A percentile compares a stretch with the other conserved stretches of the same genome.
These are phyloP conservation scores for Blastobotrys illinoisensis DNA, from an alignment of 1,139 yeast genomes.

Conservation along the genomic window DNA sequence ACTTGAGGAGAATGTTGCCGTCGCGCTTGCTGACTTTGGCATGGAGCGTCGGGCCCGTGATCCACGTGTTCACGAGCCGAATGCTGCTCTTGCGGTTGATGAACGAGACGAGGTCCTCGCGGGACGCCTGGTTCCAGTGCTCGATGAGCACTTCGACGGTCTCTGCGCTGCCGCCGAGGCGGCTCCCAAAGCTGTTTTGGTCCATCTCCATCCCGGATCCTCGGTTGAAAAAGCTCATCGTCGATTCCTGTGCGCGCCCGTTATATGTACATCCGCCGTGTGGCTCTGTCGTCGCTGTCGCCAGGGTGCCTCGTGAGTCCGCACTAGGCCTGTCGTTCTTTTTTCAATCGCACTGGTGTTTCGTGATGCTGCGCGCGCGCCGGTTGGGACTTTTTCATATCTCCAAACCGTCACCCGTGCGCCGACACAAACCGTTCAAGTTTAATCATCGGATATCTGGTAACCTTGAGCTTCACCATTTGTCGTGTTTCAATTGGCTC, in stretches of 20 bases:
- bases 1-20: constrained; percentile 36
- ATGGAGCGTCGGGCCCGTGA: constrained; percentile 33
- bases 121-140: constrained; percentile 72
- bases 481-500: too few species aligned
- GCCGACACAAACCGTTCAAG: too few species aligned
- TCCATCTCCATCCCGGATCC: background rate
- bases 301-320: background rate
- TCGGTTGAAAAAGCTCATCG: background rate
- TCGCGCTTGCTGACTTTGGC: background rate
- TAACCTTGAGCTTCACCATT: too few species aligned
- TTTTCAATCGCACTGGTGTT: background rate
- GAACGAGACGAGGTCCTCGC: constrained; percentile 63
- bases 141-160: constrained; percentile 52
- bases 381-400: background rate
- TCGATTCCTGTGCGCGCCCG: background rate
- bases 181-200: constrained; percentile 9
- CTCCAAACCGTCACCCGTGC: background rate
- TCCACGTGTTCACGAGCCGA: constrained; percentile 45
- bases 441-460: background rate
- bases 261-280: background rate
- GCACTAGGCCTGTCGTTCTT: background rate
- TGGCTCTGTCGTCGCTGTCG: background rate
- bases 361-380: background rate
- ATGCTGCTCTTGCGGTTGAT: constrained; percentile 63
- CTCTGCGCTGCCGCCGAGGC: constrained; percentile 7